These are phyloP conservation scores for Phytophthora sansomeana DNA, from an alignment of 352 stramenopile genomes.

Conservation along the genomic window DNA sequence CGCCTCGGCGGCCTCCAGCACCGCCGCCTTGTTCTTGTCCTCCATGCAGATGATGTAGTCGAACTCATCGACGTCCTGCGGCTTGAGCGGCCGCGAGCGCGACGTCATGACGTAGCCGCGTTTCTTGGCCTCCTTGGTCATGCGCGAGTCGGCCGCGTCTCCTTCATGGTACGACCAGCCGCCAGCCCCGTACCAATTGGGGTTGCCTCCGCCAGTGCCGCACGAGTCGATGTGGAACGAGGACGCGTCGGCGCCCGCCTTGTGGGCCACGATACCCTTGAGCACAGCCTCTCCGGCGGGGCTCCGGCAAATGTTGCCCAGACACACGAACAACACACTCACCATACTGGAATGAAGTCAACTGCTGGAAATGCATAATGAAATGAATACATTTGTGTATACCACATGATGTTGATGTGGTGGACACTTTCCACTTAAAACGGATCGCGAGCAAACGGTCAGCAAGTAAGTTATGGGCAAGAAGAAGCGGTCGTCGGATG, in stretches of 20 bases:
- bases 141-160: constrained; percentile 81
- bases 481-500: constrained; percentile 81
- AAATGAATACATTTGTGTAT: background rate
- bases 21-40: constrained; percentile 80
- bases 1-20: constrained; percentile 80
- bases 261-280: constrained; percentile 71
- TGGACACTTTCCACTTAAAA: constrained; percentile 7
- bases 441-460: constrained; percentile 23
- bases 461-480: constrained; percentile 68
- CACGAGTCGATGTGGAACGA: constrained; percentile 84
- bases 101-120: constrained; percentile 86
- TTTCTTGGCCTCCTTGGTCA: constrained; percentile 87
- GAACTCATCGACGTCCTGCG: constrained; percentile 79
- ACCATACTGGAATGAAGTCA: constrained; percentile 44
- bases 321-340: constrained; percentile 90
- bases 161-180: constrained; percentile 91
- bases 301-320: constrained; percentile 92
- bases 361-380: constrained; percentile 31
- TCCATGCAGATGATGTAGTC: constrained; percentile 94
- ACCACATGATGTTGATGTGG: background rate
- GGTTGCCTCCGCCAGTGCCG: constrained; percentile 84
- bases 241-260: constrained; percentile 23
- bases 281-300: constrained; percentile 86
- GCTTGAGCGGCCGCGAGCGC: constrained; percentile 74
- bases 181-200: constrained; percentile 77